Evolutionary conservation across 164 flowering plant species (phyloP).

Genomic region (Aristolochia californica): DNA sequence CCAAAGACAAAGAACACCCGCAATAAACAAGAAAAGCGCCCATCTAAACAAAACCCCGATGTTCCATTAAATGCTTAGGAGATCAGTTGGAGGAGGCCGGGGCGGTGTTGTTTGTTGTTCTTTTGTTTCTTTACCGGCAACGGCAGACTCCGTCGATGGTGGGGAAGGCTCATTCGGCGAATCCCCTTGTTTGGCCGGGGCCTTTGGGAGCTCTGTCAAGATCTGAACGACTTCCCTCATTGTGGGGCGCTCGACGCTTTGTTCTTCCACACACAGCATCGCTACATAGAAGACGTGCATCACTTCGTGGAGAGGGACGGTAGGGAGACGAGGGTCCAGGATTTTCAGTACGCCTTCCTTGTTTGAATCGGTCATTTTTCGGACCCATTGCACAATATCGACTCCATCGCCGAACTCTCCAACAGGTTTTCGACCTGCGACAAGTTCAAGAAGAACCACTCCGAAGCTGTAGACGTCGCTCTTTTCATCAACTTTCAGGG

Average conservation of each 20-base stretch:
- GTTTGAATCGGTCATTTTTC: slow-evolving; percentile 76
- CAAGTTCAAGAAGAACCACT: slow-evolving; percentile 78
- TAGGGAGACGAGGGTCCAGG: slow-evolving; percentile 69
- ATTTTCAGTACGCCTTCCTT: slow-evolving; percentile 74
- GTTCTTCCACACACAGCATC: slow-evolving; percentile 96
- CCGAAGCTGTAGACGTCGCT: slow-evolving; percentile 97
- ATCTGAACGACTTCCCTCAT: slow-evolving; percentile 98
- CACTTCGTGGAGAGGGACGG: slow-evolving; percentile 78
- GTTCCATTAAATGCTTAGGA: slow-evolving; percentile 62
- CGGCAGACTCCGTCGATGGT: slow-evolving; percentile 15
- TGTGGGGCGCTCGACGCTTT: slow-evolving; percentile 88
- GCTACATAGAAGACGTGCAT: slow-evolving; percentile 95
- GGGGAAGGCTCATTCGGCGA: slow-evolving; percentile 30
- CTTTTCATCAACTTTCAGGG: slow-evolving; percentile 92
- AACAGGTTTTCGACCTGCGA: slow-evolving; percentile 83
- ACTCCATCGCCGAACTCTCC: slow-evolving; percentile 99
- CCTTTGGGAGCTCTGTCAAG: slow-evolving; percentile 66
- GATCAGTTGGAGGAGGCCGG: slow-evolving; percentile 65
- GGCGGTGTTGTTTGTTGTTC: slow-evolving; percentile 25
- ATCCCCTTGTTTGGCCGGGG: slow-evolving; percentile 34
- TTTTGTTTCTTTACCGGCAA: slow-evolving; percentile 21
- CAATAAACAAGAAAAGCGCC: slow-evolving; percentile 8
- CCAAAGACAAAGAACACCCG: slow-evolving; percentile 1
- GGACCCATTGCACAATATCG: slow-evolving; percentile 96
- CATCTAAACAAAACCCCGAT: slow-evolving; percentile 9